Evolutionary conservation across 495 filamentous ascomycete genomes (phyloP), one percentile per base, ranked within the genome.

Genomic region (Margaritispora aquatica): DNA sequence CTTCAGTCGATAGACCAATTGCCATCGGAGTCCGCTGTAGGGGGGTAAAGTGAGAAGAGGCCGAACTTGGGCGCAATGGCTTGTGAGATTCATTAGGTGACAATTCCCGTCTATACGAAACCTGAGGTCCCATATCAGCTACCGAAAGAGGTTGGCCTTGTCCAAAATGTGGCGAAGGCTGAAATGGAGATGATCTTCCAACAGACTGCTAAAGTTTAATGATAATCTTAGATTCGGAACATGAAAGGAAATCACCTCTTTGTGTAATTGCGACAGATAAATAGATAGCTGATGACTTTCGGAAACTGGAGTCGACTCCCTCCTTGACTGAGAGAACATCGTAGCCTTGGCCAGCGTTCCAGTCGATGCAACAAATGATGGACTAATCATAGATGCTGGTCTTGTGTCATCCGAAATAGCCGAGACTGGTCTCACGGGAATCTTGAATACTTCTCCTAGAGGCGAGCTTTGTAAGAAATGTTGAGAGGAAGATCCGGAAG

Each of bases 391-490:
- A 9, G 4, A 17, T n/a, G 4, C 38, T 44, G 38, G 38, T n/a
- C 15, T 44, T n/a, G 15, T 3, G 15, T 17, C 15, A 3, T 44
- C 38, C 19, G 38, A 44, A 44, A 44, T 44, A 17, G 50, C 20
- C 4, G 51, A 46, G 2, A 55, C 48, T 11, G 62, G 54, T 36
- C 55, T 51, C 8, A 21, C 3, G 47, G 65, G 61, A 38, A 60
- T 24, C 26, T 59, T 67, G 48, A 68, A 68, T n/a, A 36, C 47
- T 15, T 54, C 34, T n/a, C 41, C 51, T 20, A 57, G 13, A 7
- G 60, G 51, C 2, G 62, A 53, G 10, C 36, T 47, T 5, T 44
- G 38, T n/a, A 17, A 44, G 38, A 44, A 44, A 9, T 44, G 55
- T 2, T 26, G 38, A 21, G 26, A 19, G 26, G 49, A 13, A 27